Conservation (phyloP, 2,329 filamentous ascomycete species). For the Neonectria magnoliae region DNA sequence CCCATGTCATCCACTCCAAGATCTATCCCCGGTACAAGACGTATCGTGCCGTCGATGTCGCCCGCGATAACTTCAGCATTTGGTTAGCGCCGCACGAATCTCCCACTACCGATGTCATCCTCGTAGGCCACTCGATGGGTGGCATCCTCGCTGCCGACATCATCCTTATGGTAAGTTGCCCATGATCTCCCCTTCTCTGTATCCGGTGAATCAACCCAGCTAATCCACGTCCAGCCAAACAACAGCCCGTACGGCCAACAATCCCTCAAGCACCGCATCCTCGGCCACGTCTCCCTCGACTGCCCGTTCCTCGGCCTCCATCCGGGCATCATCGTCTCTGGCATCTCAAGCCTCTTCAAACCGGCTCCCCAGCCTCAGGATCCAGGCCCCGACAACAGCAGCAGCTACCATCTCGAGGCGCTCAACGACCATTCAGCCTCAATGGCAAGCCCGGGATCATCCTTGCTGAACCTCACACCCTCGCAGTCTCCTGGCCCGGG, state of each 20-base stretch:
- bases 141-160: slow-evolving; percentile 85
- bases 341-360: slow-evolving; percentile 80
- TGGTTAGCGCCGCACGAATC: slow-evolving; percentile 85
- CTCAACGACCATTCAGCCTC: slow-evolving; percentile 18
- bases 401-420: slow-evolving; percentile 9
- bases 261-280: slow-evolving; percentile 75
- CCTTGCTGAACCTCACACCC: slow-evolving; percentile 33
- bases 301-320: slow-evolving; percentile 90
- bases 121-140: slow-evolving; percentile 91
- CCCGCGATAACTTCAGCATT: slow-evolving; percentile 81
- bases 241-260: slow-evolving; percentile 45
- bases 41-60: slow-evolving; percentile 75
- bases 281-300: slow-evolving; percentile 86
- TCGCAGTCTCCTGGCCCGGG: slow-evolving; percentile 29
- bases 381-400: slow-evolving; percentile 6
- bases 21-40: slow-evolving; percentile 85
- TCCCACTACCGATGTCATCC: slow-evolving; percentile 77
- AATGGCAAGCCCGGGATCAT: slow-evolving; percentile 25
- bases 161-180: slow-evolving; percentile 65
- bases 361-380: slow-evolving; percentile 48
- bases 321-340: slow-evolving; percentile 85
- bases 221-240: slow-evolving; percentile 45
- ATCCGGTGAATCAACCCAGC: slow-evolving; percentile 2
- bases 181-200: neutral
- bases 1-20: slow-evolving; percentile 86